Evolutionary conservation across 169 alveolate species (phyloP).

Genomic region (Theileria sp.): DNA sequence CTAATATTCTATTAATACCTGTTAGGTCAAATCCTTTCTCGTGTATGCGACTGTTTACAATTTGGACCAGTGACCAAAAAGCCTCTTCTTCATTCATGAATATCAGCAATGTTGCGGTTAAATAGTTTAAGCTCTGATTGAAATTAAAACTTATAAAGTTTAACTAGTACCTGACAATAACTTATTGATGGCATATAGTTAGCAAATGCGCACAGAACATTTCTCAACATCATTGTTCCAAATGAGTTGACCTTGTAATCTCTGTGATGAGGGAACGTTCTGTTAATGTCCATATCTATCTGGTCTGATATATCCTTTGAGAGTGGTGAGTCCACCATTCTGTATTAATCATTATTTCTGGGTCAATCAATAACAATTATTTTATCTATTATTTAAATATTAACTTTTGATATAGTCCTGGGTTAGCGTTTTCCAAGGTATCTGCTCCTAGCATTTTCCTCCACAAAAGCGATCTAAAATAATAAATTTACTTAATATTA

Average conservation of each 20-base stretch:
- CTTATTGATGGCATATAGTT: constrained; percentile 77
- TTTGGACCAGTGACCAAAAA: constrained; percentile 83
- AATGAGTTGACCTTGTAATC: constrained; percentile 65
- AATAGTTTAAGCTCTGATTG: constrained; percentile 74
- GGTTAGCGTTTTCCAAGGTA: constrained; percentile 14
- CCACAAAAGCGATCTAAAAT: constrained; percentile 51
- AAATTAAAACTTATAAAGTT: background rate
- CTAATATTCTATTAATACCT: constrained; percentile 44
- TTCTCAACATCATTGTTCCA: constrained; percentile 71
- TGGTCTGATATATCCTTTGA: constrained; percentile 73
- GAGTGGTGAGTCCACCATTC: constrained; percentile 68
- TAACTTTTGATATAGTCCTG: constrained; percentile 55
- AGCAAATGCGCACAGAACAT: constrained; percentile 83
- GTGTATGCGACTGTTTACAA: constrained; percentile 72
- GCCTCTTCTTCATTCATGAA: constrained; percentile 81
- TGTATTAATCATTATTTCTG: background rate
- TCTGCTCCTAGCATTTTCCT: constrained; percentile 45
- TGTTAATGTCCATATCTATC: constrained; percentile 78
- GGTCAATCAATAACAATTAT: background rate
- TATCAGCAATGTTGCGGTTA: constrained; percentile 80
- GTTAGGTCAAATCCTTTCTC: constrained; percentile 74
- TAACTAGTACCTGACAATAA: constrained; percentile 80
- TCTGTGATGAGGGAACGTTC: constrained; percentile 82
- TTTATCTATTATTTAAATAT: background rate
- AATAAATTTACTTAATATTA: background rate